phyloP scores from a whole-genome alignment of 352 stramenopile genomes.

The Phytophthora constricta region DNA sequence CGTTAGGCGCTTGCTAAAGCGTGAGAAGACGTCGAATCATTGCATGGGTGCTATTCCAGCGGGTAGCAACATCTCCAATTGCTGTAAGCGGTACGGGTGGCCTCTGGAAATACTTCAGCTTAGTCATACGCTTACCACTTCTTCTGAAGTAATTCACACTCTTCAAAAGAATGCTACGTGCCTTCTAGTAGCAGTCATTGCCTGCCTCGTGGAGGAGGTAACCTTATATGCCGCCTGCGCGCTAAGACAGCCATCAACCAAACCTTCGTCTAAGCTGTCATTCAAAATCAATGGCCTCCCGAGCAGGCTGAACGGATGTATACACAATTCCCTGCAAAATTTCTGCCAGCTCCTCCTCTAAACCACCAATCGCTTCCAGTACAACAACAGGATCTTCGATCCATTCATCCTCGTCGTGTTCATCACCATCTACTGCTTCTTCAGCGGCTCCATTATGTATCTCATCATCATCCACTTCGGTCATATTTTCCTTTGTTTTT shows the following conservation, averaged over 20 bases:
- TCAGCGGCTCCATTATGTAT: too few species aligned
- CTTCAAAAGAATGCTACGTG: slow-evolving; percentile 14
- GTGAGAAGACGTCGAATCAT: neutral
- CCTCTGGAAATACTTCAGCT: neutral
- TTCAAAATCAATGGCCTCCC: slow-evolving; percentile 3
- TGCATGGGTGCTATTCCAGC: neutral
- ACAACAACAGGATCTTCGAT: slow-evolving; percentile 1
- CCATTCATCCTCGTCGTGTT: slow-evolving; percentile 3
- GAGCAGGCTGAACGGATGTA: neutral
- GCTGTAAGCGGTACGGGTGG: neutral
- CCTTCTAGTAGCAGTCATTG: neutral
- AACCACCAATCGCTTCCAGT: slow-evolving; percentile 7
- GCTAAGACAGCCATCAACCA: slow-evolving; percentile 9
- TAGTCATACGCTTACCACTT: neutral
- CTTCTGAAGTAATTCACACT: slow-evolving; percentile 18
- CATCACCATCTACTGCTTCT: slow-evolving; percentile 1
- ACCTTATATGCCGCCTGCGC: neutral
- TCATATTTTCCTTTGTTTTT: slow-evolving; percentile 3
- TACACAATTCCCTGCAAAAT: neutral
- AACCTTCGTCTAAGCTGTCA: slow-evolving; percentile 10
- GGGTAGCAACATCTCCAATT: neutral
- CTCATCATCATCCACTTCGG: too few species aligned
- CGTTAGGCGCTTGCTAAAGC: neutral
- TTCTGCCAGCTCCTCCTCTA: neutral
- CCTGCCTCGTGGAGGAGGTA: slow-evolving; percentile 38